Conservation (phyloP, 73 alveolate species). For the Breviolum minutum region DNA sequence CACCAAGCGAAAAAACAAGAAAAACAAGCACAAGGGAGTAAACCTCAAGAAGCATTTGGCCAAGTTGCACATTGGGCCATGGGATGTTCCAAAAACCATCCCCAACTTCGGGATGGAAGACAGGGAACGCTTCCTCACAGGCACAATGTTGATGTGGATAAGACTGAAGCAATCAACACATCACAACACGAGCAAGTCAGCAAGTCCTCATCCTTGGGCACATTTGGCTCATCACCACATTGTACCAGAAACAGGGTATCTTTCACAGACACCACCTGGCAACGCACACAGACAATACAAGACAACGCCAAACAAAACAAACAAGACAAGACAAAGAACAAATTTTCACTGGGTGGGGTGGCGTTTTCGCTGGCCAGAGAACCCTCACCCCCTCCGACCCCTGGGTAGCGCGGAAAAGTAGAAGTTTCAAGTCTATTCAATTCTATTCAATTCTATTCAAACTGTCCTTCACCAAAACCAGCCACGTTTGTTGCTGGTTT, state of each 20-base stretch:
- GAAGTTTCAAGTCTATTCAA: neutral
- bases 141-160: neutral
- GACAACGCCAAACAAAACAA: neutral
- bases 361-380: neutral
- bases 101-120: slow-evolving; percentile 57
- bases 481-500: neutral
- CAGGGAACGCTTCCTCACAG: slow-evolving; percentile 51
- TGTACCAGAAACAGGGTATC: slow-evolving; percentile 55
- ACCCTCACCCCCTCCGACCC: neutral
- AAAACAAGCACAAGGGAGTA: no score
- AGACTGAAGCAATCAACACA: neutral
- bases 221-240: slow-evolving; percentile 63
- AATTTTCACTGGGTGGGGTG: neutral
- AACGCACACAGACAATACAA: neutral
- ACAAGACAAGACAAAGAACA: no score
- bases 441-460: no score
- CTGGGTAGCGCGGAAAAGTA: neutral
- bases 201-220: slow-evolving; percentile 28
- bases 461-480: no score
- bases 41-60: neutral
- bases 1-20: no score
- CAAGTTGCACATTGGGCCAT: slow-evolving; percentile 34
- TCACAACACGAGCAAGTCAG: neutral
- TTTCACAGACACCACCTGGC: slow-evolving; percentile 15
- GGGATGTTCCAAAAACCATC: slow-evolving; percentile 69